Evolutionary conservation across 2,329 filamentous ascomycete genomes (phyloP).

Genomic region (Pezicula neosporulosa): DNA sequence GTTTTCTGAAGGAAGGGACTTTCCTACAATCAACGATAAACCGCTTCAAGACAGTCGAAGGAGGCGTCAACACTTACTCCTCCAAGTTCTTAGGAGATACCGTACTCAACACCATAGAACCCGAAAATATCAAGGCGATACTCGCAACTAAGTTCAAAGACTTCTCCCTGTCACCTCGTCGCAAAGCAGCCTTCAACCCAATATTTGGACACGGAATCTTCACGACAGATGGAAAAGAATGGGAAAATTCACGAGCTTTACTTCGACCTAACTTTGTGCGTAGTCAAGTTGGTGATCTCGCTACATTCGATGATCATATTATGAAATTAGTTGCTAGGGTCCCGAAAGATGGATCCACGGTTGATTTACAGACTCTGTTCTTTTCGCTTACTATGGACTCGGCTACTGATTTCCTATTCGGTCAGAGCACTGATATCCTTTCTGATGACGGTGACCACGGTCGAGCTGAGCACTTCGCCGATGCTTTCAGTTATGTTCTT

Average conservation of each 20-base stretch:
- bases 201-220: conserved; percentile 56
- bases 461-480: conserved; percentile 25
- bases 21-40: conserved; percentile 31
- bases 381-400: conserved; percentile 65
- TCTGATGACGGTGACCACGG: conserved; percentile 5
- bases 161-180: conserved; percentile 43
- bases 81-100: neutral
- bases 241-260: conserved; percentile 50
- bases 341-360: conserved; percentile 46
- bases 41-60: conserved; percentile 26
- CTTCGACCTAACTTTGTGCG: conserved; percentile 51
- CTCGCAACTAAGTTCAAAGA: conserved; percentile 54
- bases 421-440: conserved; percentile 48
- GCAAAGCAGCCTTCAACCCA: conserved; percentile 39
- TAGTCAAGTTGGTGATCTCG: conserved; percentile 44
- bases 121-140: conserved; percentile 54
- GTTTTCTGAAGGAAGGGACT: conserved; percentile 31
- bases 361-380: conserved; percentile 61
- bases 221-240: conserved; percentile 46
- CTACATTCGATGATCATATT: conserved; percentile 58
- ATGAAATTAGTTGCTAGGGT: conserved; percentile 54
- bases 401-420: conserved; percentile 66
- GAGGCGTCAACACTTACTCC: neutral
- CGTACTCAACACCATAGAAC: conserved; percentile 33
- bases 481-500: conserved; percentile 32